These are phyloP conservation scores for Madurella fahalii DNA, from an alignment of 2,329 filamentous ascomycete genomes.

Conservation along the genomic window DNA sequence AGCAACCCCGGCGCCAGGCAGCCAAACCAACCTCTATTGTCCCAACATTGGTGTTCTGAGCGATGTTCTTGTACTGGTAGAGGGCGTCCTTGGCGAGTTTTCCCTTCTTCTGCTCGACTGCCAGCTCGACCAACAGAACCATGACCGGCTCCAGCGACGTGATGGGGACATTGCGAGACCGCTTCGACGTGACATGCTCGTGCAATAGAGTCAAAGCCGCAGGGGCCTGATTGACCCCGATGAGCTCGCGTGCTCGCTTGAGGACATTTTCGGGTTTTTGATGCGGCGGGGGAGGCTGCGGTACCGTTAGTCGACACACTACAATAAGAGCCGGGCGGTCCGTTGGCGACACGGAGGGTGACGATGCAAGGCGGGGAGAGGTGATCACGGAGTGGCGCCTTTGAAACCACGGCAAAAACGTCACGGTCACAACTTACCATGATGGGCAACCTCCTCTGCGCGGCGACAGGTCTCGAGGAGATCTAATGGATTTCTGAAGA, in stretches of 20 bases:
- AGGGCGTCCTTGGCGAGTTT: slow-evolving; percentile 98
- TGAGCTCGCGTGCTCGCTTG: slow-evolving; percentile 97
- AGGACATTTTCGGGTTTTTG: slow-evolving; percentile 99
- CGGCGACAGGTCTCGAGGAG: slow-evolving; percentile 36
- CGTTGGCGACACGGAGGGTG: slow-evolving; percentile 3
- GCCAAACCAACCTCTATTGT: slow-evolving; percentile 76
- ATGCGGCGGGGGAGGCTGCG: slow-evolving; percentile 83
- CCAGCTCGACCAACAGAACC: slow-evolving; percentile 94
- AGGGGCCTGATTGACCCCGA: slow-evolving; percentile 89
- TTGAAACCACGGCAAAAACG: background rate
- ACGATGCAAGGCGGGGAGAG: slow-evolving; percentile 6
- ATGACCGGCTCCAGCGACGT: slow-evolving; percentile 95
- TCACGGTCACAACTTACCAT: slow-evolving; percentile 35
- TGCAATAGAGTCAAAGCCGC: slow-evolving; percentile 93
- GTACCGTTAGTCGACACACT: slow-evolving; percentile 14
- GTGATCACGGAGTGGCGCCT: slow-evolving; percentile 1
- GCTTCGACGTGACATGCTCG: slow-evolving; percentile 98
- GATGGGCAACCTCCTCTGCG: slow-evolving; percentile 50
- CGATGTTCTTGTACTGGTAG: slow-evolving; percentile 99
- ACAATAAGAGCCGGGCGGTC: slow-evolving; percentile 5
- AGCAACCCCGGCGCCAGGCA: background rate
- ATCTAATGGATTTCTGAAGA: slow-evolving; percentile 27
- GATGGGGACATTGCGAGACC: slow-evolving; percentile 96
- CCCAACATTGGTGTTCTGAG: slow-evolving; percentile 96
- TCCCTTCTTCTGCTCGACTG: slow-evolving; percentile 95